Percentiles rank a stretch among this genome's conserved stretches.
Evolutionary conservation across 202 grass and related monocot species (phyloP).

Genomic region (Bolboschoenoplectus hybrid): DNA sequence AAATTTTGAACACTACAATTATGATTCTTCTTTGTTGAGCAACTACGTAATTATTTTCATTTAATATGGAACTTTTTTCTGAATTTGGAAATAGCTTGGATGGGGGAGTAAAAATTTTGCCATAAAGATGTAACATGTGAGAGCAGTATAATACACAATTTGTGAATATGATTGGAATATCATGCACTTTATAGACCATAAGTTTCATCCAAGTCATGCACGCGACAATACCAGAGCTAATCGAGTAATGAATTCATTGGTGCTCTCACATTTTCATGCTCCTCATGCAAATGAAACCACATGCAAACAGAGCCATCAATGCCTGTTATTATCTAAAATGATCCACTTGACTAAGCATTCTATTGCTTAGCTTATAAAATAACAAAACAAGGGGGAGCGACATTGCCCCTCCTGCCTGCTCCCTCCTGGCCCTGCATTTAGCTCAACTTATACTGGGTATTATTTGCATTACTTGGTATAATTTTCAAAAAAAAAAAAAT

Average conservation of each 20-base stretch:
- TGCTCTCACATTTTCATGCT: neutral
- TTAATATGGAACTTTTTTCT: neutral
- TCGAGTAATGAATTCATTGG: neutral
- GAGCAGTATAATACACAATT: neutral
- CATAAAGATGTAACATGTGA: neutral
- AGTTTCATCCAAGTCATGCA: conserved; percentile 10
- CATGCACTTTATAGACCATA: neutral
- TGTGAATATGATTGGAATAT: neutral
- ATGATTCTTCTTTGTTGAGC: neutral
- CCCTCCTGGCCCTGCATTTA: neutral
- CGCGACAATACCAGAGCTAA: neutral
- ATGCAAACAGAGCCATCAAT: neutral
- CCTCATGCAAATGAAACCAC: conserved; percentile 17
- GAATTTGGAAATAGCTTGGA: conserved; percentile 4
- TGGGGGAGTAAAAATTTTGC: neutral
- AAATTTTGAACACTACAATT: conserved; percentile 1
- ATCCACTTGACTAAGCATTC: neutral
- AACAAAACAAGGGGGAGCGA: neutral
- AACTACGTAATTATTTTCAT: conserved; percentile 20
- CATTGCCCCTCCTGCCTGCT: neutral
- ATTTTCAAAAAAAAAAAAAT: conserved; percentile 13
- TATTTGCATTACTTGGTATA: neutral
- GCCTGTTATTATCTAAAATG: neutral
- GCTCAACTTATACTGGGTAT: neutral
- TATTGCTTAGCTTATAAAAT: conserved; percentile 17